phyloP scores from a whole-genome alignment of 257 asterid species.

The Solanum chmielewskii region DNA sequence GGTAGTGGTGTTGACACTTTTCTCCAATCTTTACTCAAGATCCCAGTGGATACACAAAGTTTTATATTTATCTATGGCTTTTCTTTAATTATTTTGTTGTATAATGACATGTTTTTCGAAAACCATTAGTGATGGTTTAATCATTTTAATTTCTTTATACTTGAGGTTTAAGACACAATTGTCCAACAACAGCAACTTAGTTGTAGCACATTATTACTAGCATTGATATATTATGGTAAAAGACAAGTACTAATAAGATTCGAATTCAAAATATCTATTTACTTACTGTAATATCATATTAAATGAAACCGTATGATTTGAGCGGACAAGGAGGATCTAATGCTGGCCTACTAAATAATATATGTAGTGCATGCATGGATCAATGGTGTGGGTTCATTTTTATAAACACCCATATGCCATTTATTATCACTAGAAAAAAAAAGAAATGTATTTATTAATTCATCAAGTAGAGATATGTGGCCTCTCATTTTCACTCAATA shows the following conservation, averaged over 20 bases:
- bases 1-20: neutral
- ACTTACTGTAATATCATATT: neutral
- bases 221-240: neutral
- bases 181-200: neutral
- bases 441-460: neutral
- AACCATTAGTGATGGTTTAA: neutral
- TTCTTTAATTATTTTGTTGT: neutral
- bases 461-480: neutral
- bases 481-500: neutral
- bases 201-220: neutral
- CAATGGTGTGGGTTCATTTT: neutral
- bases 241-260: too few relatives aligned
- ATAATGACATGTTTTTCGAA: neutral
- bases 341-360: neutral
- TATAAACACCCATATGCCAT: neutral
- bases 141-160: neutral
- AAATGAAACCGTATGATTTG: neutral
- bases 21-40: neutral
- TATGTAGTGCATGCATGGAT: neutral
- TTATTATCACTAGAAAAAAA: neutral
- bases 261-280: fast-evolving
- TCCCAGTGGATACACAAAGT: neutral
- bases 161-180: neutral
- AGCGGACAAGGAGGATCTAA: neutral
- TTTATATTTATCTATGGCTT: neutral